phyloP scores from a whole-genome alignment of 768 basidiomycete species.

The Leccinum ochraceum region DNA sequence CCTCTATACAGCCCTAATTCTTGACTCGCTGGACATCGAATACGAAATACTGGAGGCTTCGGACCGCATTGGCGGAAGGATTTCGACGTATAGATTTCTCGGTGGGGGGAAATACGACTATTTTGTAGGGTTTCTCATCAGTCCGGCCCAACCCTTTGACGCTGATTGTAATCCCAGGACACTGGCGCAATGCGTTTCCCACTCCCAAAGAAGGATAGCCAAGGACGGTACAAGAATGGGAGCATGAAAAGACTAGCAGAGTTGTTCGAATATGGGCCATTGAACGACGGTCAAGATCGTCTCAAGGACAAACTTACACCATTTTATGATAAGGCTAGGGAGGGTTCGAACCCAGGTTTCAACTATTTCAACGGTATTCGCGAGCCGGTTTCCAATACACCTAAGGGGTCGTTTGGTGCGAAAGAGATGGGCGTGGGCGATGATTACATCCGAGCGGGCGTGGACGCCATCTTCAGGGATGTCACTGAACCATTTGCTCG shows the following conservation, averaged over 20 bases:
- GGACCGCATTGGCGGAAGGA: conserved; percentile 42
- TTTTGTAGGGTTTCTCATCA: conserved; percentile 23
- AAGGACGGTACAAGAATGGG: conserved; percentile 18
- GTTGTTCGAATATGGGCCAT: conserved; percentile 29
- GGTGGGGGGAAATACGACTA: conserved; percentile 35
- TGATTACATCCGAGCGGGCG: conserved; percentile 20
- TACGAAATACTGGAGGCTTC: conserved; percentile 49
- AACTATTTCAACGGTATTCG: conserved; percentile 13
- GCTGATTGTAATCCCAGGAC: conserved; percentile 18
- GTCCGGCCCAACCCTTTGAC: no score
- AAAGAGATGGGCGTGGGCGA: conserved; percentile 6
- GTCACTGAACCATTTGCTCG: conserved; percentile 19
- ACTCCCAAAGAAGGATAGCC: conserved; percentile 15
- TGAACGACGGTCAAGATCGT: conserved; percentile 20
- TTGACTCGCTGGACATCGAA: conserved; percentile 42
- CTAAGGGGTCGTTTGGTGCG: conserved; percentile 6
- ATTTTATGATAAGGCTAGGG: conserved; percentile 13
- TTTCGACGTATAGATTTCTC: conserved; percentile 44
- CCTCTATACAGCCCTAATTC: conserved; percentile 46
- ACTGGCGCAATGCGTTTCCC: conserved; percentile 43
- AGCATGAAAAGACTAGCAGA: conserved; percentile 35
- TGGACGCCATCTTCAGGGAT: conserved; percentile 18
- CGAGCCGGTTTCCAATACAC: background rate
- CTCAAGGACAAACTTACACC: conserved; percentile 26
- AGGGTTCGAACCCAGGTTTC: conserved; percentile 12